Percentiles rank a stretch among this genome's conserved stretches.
phyloP scores from a whole-genome alignment of 306 rosid species.

The Oxytropis ochrocephala region DNA sequence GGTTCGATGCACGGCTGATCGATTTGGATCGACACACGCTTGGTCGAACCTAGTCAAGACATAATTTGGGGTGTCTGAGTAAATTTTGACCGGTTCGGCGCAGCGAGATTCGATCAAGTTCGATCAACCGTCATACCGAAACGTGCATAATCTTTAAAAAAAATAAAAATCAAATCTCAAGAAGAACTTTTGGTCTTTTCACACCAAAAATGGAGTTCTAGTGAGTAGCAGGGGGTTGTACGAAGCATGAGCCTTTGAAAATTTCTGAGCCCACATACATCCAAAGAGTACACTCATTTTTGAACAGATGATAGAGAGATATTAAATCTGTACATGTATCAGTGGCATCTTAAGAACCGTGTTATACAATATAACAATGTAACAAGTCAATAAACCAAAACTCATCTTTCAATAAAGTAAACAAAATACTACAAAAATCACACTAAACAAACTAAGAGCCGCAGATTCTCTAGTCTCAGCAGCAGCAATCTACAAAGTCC shows the following conservation, averaged over 20 bases:
- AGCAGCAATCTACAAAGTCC: conserved; percentile 24
- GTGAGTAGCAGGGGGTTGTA: too few species aligned
- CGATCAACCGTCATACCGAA: too few species aligned
- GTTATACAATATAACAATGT: conserved; percentile 23
- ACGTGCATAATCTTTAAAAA: too few species aligned
- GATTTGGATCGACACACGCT: too few species aligned
- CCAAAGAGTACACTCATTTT: conserved; percentile 19
- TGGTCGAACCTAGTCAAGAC: too few species aligned
- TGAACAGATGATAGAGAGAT: conserved; percentile 17
- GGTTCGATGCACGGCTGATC: too few species aligned
- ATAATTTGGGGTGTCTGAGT: too few species aligned
- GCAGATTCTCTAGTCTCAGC: conserved; percentile 21
- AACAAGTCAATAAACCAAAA: conserved; percentile 12
- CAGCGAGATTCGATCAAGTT: too few species aligned
- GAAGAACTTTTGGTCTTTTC: too few species aligned
- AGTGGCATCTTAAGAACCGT: conserved; percentile 15
- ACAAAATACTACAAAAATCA: conserved; percentile 18
- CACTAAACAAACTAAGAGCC: conserved; percentile 21
- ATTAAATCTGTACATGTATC: conserved; percentile 32
- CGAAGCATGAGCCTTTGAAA: neutral
- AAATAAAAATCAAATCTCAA: too few species aligned
- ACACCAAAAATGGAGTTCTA: too few species aligned
- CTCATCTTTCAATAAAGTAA: neutral
- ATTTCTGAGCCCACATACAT: neutral
- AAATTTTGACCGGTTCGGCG: too few species aligned